Percentiles rank a stretch among this genome's conserved stretches.
Evolutionary conservation across 208 protist genomes (phyloP).

Genomic region (Herpetomonas tarakana): DNA sequence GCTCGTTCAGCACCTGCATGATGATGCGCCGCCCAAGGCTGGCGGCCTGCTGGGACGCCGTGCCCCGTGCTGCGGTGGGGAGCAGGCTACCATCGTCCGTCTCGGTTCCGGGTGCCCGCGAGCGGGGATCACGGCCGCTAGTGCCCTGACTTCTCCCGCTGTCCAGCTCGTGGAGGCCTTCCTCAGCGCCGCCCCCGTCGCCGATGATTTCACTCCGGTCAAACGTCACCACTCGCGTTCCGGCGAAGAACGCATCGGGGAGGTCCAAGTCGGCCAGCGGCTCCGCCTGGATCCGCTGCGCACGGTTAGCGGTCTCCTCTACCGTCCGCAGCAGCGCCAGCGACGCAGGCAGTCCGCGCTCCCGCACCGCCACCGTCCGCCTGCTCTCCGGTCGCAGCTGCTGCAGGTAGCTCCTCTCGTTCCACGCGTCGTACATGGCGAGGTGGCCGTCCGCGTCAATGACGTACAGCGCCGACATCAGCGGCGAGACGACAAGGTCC

Average conservation of each 20-base stretch:
- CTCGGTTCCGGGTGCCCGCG: no score
- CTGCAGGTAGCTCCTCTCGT: constrained; percentile 20
- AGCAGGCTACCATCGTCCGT: not conserved
- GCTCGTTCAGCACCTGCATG: constrained; percentile 14
- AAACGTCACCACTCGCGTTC: constrained; percentile 35
- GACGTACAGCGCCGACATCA: constrained; percentile 68
- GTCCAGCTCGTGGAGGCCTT: no score
- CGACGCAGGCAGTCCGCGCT: constrained; percentile 40
- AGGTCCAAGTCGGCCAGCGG: constrained; percentile 22
- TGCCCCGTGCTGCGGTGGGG: not conserved
- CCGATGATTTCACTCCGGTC: constrained; percentile 15
- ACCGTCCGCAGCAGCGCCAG: constrained; percentile 12
- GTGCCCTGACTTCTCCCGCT: no score
- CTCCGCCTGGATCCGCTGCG: constrained; percentile 6
- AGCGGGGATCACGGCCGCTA: not conserved
- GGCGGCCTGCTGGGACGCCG: constrained; percentile 1
- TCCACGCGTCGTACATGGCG: constrained; percentile 69
- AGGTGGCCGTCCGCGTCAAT: constrained; percentile 54
- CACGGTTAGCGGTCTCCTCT: constrained; percentile 7
- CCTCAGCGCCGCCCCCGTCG: no score
- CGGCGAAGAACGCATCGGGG: constrained; percentile 36
- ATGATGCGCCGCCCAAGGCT: constrained; percentile 24
- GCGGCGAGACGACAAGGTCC: constrained; percentile 54
- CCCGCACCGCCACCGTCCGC: constrained; percentile 14
- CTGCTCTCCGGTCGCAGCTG: constrained; percentile 4